phyloP scores from a whole-genome alignment of 2,329 filamentous ascomycete species.

The Rhynchosporium secalis region DNA sequence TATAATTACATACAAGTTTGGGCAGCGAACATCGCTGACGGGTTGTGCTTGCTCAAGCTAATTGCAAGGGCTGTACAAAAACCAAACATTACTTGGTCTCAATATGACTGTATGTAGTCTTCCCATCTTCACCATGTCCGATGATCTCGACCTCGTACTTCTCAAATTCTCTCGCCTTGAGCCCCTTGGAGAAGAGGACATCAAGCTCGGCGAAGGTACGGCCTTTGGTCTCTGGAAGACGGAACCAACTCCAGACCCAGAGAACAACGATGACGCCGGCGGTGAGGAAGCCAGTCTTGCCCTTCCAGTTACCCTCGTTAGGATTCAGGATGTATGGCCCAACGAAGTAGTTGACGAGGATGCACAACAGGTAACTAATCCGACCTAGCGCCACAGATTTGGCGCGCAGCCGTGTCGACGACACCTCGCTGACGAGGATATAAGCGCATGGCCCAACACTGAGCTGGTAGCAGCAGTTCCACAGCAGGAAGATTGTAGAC shows the following conservation, averaged over 20 bases:
- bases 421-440: slow-evolving; percentile 43
- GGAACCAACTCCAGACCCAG: slow-evolving; percentile 51
- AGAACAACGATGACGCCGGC: slow-evolving; percentile 42
- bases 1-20: too few species aligned
- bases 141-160: too few species aligned
- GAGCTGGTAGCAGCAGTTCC: slow-evolving; percentile 41
- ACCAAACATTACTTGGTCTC: too few species aligned
- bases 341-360: slow-evolving; percentile 39
- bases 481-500: slow-evolving; percentile 27
- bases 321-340: slow-evolving; percentile 38
- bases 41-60: too few species aligned
- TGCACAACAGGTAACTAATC: slow-evolving; percentile 39
- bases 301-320: slow-evolving; percentile 42
- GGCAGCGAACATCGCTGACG: too few species aligned
- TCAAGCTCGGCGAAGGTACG: too few species aligned
- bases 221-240: slow-evolving; percentile 46
- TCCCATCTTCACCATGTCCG: too few species aligned
- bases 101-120: too few species aligned
- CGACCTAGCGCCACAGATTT: slow-evolving; percentile 44
- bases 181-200: too few species aligned
- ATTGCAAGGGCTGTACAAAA: too few species aligned
- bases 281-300: slow-evolving; percentile 45
- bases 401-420: slow-evolving; percentile 42
- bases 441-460: slow-evolving; percentile 44
- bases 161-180: too few species aligned